These are phyloP conservation scores for Capronia epimyces DNA, from an alignment of 2,329 filamentous ascomycete genomes.

Conservation along the genomic window DNA sequence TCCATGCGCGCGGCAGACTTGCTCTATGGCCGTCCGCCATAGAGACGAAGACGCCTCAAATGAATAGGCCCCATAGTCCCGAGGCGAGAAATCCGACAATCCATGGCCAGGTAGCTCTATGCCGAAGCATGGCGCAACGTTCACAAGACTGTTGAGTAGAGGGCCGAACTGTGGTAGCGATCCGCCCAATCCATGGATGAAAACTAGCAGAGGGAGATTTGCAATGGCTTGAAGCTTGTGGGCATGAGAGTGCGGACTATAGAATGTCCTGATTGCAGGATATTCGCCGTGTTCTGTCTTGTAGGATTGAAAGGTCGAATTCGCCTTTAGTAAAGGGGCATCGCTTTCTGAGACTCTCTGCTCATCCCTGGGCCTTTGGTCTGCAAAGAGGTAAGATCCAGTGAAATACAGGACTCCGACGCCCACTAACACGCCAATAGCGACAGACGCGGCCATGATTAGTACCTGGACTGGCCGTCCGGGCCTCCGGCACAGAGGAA, in stretches of 20 bases:
- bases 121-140: conserved; percentile 76
- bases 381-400: conserved; percentile 7
- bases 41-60: conserved; percentile 70
- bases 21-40: conserved; percentile 65
- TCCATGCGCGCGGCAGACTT: conserved; percentile 17
- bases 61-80: conserved; percentile 70
- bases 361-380: not conserved
- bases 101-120: conserved; percentile 91
- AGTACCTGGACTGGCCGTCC: not conserved
- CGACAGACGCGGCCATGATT: conserved; percentile 9
- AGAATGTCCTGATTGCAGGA: conserved; percentile 73
- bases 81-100: conserved; percentile 66
- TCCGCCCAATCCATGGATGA: conserved; percentile 89
- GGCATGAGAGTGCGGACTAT: conserved; percentile 73
- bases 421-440: conserved; percentile 12
- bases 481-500: not conserved
- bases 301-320: conserved; percentile 67
- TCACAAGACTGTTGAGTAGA: conserved; percentile 72
- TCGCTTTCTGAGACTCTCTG: conserved; percentile 49
- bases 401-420: conserved; percentile 9
- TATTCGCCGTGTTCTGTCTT: conserved; percentile 67
- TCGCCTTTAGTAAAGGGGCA: conserved; percentile 71
- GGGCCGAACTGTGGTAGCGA: conserved; percentile 82
- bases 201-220: conserved; percentile 78
- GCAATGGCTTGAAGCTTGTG: conserved; percentile 67